A percentile compares a stretch with the other conserved stretches of the same genome.
These are phyloP conservation scores for Solanum pinnatisectum DNA, from an alignment of 257 asterid genomes.

Conservation along the genomic window DNA sequence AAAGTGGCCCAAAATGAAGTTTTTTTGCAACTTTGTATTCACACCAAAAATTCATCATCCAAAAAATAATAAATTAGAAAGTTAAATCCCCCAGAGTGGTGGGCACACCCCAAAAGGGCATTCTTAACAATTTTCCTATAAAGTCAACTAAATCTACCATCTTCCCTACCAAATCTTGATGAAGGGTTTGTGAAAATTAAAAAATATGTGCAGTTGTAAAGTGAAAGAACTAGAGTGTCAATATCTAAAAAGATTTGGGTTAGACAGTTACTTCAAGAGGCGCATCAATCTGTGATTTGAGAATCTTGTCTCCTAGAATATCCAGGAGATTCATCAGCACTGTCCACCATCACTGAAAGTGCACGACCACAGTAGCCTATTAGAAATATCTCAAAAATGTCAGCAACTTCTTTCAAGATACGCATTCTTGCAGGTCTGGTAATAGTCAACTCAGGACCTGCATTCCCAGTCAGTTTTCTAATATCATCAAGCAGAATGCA, in stretches of 20 bases:
- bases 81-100: neutral
- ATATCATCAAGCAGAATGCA: constrained; percentile 54
- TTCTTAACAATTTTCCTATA: neutral
- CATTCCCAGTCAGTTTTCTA: constrained; percentile 23
- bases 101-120: neutral
- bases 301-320: constrained; percentile 72
- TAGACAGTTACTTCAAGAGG: constrained; percentile 67
- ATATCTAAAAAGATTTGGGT: constrained; percentile 1
- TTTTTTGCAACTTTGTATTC: neutral
- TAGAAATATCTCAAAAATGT: constrained; percentile 76
- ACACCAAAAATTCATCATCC: neutral
- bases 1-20: neutral
- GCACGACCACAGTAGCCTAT: constrained; percentile 96
- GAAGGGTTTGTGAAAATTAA: neutral
- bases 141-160: neutral
- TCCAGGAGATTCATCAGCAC: constrained; percentile 71
- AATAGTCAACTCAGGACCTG: constrained; percentile 21
- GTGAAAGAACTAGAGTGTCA: constrained; percentile 3
- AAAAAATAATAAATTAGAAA: no score
- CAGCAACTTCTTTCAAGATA: constrained; percentile 91
- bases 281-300: constrained; percentile 49
- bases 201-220: constrained; percentile 1
- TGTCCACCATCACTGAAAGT: constrained; percentile 44
- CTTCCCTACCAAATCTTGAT: neutral
- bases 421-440: constrained; percentile 56